Conservation (phyloP, 768 basidiomycete species). For the Trametes coccinea region DNA sequence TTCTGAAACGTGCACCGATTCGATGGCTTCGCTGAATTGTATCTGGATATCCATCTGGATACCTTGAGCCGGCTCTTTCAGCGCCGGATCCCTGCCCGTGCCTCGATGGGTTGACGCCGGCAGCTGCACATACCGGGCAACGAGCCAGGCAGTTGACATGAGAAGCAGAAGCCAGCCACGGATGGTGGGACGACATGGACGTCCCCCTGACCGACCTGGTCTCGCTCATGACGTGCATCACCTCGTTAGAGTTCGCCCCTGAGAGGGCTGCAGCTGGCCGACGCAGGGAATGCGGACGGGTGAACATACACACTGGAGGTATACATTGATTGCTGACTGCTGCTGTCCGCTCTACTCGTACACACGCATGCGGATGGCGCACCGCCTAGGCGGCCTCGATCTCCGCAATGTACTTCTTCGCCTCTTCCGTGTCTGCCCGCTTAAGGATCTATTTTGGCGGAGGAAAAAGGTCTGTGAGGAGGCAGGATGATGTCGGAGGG, state of each 20-base stretch:
- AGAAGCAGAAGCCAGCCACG: slow-evolving; percentile 1
- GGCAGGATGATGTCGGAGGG: slow-evolving; percentile 3
- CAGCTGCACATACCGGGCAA: slow-evolving; percentile 11
- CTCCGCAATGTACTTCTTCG: slow-evolving; percentile 34
- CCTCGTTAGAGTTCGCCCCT: not conserved
- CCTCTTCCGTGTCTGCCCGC: slow-evolving; percentile 34
- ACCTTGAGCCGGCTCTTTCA: not conserved
- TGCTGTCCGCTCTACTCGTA: slow-evolving; percentile 1
- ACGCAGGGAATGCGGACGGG: not conserved
- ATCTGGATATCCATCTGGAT: slow-evolving; percentile 11
- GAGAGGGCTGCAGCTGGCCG: not conserved
- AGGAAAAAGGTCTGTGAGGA: slow-evolving; percentile 11
- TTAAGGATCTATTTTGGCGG: slow-evolving; percentile 54
- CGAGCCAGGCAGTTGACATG: slow-evolving; percentile 10
- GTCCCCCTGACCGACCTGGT: not conserved
- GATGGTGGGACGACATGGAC: not conserved
- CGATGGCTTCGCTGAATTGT: slow-evolving; percentile 8
- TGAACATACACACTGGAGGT: slow-evolving; percentile 4
- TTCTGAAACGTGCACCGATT: slow-evolving; percentile 12
- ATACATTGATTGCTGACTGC: not conserved
- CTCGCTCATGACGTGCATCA: not conserved
- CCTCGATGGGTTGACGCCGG: not conserved
- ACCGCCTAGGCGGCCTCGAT: slow-evolving; percentile 50
- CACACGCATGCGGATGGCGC: slow-evolving; percentile 34
- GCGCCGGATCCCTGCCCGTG: not conserved